Evolutionary conservation across 208 protist species (phyloP), one percentile per base, ranked within the genome.

Genomic region (Acanthamoeba castellanii): DNA sequence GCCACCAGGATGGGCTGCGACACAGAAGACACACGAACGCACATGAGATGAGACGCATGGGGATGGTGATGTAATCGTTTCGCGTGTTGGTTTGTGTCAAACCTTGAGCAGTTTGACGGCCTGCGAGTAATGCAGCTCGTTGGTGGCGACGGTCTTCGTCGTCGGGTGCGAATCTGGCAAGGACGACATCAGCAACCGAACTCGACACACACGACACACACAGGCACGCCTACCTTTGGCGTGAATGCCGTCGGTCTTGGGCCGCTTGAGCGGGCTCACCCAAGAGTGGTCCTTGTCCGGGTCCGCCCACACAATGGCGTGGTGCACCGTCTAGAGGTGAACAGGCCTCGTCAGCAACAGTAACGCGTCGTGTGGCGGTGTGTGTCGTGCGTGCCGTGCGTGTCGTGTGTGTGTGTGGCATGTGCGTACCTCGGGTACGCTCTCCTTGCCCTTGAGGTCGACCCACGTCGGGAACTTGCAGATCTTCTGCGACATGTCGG

Each of bases 371-470:
- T 22, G 52, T 22, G 13, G 50, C 50, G 1, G 50, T 59, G 52
- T 42, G 37, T 42, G 52, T 47, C 25, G 66, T 70, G 20, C 20
- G 3, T 34, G 64, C 14, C n/a, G n/a, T 34, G 14, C 55, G 61
- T 14, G 61, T 14, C 1, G 32, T 74, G 25, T 25, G 25, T 42
- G n/a, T 45, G 18, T 25, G 37, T 74, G 70, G 0, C 3, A 78
- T 6, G 8, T 1, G 70, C 37, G 30, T 8, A 96, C 94, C 50
- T 92, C 95, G 16, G 96, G 96, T 13, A 97, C 94, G 61, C 55
- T 74, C 61, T 96, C 96, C 84, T 89, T 96, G 30, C 95, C 97
- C 66, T 98, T 98, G 8, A 98, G 94, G 68, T 98, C 97, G 2
- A 98, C 96, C 97, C 97, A 98, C 7, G 85, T 95, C 50, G 97